Base-by-base conservation (phyloP, 2,329 filamentous ascomycete species). In the Ophiostoma triangulosporum region DNA sequence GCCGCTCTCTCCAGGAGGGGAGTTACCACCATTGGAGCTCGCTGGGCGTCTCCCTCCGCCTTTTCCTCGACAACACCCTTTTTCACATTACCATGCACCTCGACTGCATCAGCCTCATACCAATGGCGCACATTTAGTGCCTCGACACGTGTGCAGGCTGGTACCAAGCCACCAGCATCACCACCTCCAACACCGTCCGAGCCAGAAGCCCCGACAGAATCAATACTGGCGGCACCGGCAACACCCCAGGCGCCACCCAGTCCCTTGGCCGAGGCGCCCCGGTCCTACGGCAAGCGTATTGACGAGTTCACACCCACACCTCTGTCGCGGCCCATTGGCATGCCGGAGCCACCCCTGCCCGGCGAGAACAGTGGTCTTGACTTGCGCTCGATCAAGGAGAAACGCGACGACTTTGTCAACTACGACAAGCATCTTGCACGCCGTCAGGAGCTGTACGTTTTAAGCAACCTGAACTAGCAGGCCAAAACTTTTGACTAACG, bases 351-450 rank as follows among this genome's bases (percentile, higher is more conserved):
- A 2, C 93, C 93, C 0, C 70, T 74, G 55, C 70, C 79, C 12
- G 88, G 88, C 56, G 83, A 97, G 66, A 96, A 97, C 69, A 84
- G 81, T 1, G 89, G 89, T 52, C 67, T 86, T 57, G 87, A 94
- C 62, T 63, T 61, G 17, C 81, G 90, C 38, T 75, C 81, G 1
- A 66, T 86, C 57, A 73, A 73, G 57, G 75, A 95, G 68, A 79
- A 81, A 50, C 77, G 83, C 38, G 81, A 87, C 58, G 89, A 95
- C 64, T 88, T 95, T 64, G 81, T 87, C 58, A 75, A 93, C 68
- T 90, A 87, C 63, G 84, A 93, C 55, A 90, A 88, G 67, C 90
- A 97, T 65, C 69, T 96, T 7, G 74, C 78, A 59, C 78, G 83
- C 60, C 80, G 91, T 59, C 77, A 86, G 61, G 75, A 88, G 64